Conservation (phyloP, 805 yeast species). For the Cyberlindnera xylosilytica region DNA sequence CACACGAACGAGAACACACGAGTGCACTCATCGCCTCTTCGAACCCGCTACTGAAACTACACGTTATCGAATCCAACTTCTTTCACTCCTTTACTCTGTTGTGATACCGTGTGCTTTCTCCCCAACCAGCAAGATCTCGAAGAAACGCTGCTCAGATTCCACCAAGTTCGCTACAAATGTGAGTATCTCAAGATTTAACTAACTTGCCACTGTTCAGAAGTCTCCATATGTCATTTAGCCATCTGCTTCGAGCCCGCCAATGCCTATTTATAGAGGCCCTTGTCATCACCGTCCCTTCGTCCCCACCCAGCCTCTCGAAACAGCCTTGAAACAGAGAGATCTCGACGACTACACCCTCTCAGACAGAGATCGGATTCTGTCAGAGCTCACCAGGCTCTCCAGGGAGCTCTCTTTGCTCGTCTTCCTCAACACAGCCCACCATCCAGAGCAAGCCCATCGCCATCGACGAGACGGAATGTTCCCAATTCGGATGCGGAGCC, state of each 20-base stretch:
- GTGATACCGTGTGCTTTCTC: slow-evolving; percentile 3
- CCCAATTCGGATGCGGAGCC: not conserved
- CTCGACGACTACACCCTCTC: too few relatives aligned
- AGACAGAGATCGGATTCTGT: too few relatives aligned
- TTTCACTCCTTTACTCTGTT: slow-evolving; percentile 12
- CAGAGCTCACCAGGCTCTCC: too few relatives aligned
- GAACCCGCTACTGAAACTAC: not conserved
- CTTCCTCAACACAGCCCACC: too few relatives aligned
- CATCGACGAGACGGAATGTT: not conserved
- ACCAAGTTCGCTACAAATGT: not conserved
- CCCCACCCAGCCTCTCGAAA: too few relatives aligned
- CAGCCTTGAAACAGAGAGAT: not conserved
- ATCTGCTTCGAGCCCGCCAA: too few relatives aligned
- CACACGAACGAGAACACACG: not conserved
- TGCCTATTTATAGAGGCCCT: too few relatives aligned
- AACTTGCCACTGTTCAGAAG: not conserved
- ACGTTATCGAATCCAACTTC: slow-evolving; percentile 9
- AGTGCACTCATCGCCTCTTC: not conserved
- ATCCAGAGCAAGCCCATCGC: not conserved
- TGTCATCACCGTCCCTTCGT: too few relatives aligned
- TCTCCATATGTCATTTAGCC: too few relatives aligned
- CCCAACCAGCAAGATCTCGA: not conserved
- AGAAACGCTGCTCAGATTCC: not conserved
- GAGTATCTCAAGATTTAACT: not conserved
- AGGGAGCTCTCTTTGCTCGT: too few relatives aligned